Evolutionary conservation across 2,329 filamentous ascomycete species (phyloP), one percentile per base, ranked within the genome.

Genomic region (Neonectria magnoliae): DNA sequence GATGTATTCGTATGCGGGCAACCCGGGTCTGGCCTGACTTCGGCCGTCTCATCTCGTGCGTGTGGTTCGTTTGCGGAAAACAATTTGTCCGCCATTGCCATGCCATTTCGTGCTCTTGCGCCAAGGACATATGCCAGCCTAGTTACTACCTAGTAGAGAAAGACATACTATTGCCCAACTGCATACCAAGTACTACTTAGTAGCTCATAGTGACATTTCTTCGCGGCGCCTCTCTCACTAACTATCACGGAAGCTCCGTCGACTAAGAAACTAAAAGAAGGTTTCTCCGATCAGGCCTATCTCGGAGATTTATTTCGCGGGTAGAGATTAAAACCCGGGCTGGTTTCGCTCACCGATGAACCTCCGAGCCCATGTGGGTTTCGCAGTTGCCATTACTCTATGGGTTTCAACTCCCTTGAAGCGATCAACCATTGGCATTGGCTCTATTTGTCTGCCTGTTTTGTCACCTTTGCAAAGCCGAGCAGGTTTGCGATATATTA

Each of bases 281-380:
- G 61, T 59, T 64, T 38, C 56, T 38, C 61, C 56, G 61, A 62
- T 52, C 27, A 64, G 44, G 51, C 56, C 50, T 60, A 59, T 64
- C 56, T 59, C 61, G 61, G 61, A 56, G 51, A 60, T 52, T 64
- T 64, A 20, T 45, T 56, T 54, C 29, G 42, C 29, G 50, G 18
- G 61, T 64, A 56, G 61, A 63, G 61, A 44, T 50, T 20, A 9
- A 25, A 54, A 27, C 16, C 52, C 27, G 31, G 48, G 42, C 56
- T 54, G 44, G 62, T 65, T 62, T 57, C 58, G 68, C 61, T 64
- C 67, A 65, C 71, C 71, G 71, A 73, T 73, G 71, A 73, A 71
- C 71, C 71, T 72, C 71, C 71, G 70, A 42, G 66, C 20, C 68
- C 68, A 73, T 72, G 71, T 73, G 71, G 71, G 66, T 52, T 71